These are phyloP conservation scores for Cercophora scortea DNA, from an alignment of 495 filamentous ascomycete species.

Conservation along the genomic window DNA sequence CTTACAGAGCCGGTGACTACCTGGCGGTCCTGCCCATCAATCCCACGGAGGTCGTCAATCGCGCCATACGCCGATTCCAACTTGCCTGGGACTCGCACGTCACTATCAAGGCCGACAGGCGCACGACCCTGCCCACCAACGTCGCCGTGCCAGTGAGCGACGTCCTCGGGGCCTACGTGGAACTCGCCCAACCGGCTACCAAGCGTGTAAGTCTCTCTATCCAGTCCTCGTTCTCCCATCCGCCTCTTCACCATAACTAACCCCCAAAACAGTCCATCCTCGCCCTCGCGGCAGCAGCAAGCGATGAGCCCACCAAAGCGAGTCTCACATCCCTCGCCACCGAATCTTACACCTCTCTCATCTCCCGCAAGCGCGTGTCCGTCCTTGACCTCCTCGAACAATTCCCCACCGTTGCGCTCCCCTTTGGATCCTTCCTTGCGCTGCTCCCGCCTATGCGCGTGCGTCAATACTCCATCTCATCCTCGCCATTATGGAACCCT, in stretches of 20 bases:
- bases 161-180: constrained; percentile 62
- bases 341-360: constrained; percentile 42
- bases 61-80: constrained; percentile 42
- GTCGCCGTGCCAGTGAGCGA: constrained; percentile 52
- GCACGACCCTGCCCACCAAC: constrained; percentile 50
- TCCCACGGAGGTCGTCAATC: constrained; percentile 46
- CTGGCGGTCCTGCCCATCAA: constrained; percentile 67
- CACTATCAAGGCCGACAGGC: constrained; percentile 33
- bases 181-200: constrained; percentile 63
- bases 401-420: constrained; percentile 46
- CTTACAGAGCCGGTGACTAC: constrained; percentile 68
- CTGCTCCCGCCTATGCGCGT: constrained; percentile 69
- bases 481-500: constrained; percentile 55
- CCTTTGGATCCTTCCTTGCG: constrained; percentile 55
- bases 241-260: background rate
- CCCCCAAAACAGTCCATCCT: constrained; percentile 34
- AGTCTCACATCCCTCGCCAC: constrained; percentile 43
- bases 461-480: constrained; percentile 75
- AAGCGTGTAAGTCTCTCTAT: constrained; percentile 28
- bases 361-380: constrained; percentile 51
- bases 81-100: constrained; percentile 57
- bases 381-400: constrained; percentile 57
- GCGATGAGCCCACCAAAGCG: constrained; percentile 25
- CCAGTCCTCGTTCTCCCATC: background rate
- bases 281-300: constrained; percentile 32